Evolutionary conservation across 108 stramenopile species (phyloP).

Genomic region (Hondaea fermentalgiana): DNA sequence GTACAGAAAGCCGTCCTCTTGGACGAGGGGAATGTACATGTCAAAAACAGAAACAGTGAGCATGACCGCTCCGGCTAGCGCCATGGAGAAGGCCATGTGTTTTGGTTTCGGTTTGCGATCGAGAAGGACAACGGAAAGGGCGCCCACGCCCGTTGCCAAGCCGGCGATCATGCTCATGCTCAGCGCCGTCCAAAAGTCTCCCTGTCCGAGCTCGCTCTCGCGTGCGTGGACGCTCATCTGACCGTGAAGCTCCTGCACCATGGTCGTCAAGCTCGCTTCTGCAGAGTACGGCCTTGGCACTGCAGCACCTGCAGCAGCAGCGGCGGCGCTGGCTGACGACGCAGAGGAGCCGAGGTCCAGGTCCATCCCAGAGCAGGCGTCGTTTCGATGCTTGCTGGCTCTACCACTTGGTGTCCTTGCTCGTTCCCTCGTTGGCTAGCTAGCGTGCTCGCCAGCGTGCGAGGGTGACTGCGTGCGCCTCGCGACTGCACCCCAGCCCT

Average conservation of each 20-base stretch:
- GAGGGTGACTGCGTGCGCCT: too few species aligned
- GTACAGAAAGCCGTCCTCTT: background rate
- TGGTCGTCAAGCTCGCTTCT: background rate
- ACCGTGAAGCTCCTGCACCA: background rate
- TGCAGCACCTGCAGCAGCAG: background rate
- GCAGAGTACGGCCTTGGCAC: background rate
- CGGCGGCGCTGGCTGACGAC: too few species aligned
- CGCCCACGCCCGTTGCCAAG: background rate
- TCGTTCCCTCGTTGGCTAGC: too few species aligned
- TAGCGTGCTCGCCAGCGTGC: too few species aligned
- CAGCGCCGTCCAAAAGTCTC: background rate
- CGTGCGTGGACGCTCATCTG: background rate
- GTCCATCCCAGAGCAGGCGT: too few species aligned
- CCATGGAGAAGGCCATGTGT: conserved; percentile 10
- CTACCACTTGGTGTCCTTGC: too few species aligned
- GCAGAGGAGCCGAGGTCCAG: too few species aligned
- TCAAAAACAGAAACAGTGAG: background rate
- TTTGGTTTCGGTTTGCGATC: background rate
- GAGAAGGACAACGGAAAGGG: background rate
- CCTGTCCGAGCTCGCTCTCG: background rate
- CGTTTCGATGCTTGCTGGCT: too few species aligned
- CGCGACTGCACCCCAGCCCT: too few species aligned
- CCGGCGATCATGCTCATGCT: conserved; percentile 13
- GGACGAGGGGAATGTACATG: conserved; percentile 16
- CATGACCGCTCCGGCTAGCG: background rate